Evolutionary conservation across 495 filamentous ascomycete genomes (phyloP), one percentile per base, ranked within the genome.

Genomic region (Podospora australis): DNA sequence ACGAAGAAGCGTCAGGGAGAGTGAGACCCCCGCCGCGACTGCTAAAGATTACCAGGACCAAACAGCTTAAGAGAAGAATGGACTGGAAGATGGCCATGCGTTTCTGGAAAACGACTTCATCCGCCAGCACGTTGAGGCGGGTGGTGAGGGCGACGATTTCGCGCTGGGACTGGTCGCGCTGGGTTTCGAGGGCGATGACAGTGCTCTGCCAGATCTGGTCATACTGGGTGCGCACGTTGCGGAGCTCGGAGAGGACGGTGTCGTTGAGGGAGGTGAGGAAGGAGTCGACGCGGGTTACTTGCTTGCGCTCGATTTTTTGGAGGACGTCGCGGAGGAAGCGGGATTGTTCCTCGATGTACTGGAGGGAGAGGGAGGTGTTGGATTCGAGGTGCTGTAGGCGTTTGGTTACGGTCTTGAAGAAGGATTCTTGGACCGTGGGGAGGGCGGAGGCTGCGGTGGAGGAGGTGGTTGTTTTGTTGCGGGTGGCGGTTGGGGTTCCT

Each of bases 271-370:
- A 81, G 54, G 89, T 80, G 19, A 98, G 74, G 63, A 96, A 96
- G 6, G 70, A 73, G 25, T 80, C 82, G 6, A 90, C 89, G 61
- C 92, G 95, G 24, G 78, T 70, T 25, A 95, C 72, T 60, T 98
- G 92, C 19, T 86, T 81, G 56, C 87, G 88, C 60, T 97, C 91
- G 34, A 95, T 87, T 62, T 90, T 90, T 36, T 78, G 79, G 55
- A 98, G 92, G 1, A 91, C 90, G 45, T 96, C 89, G 14, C 90
- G 86, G 2, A 98, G 76, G 44, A 95, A 87, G 35, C 81, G 82
- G 13, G 92, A 97, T 60, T 98, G 92, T 42, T 92, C 86, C 69
- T 96, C 90, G 54, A 98, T 96, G 61, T 97, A 98, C 56, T 95
- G 87, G 2, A 98, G 77, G 0, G 90, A 95, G 22, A 98, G 73